Base-by-base conservation (phyloP, 805 yeast genomes). In the Saturnispora kantuleensis region DNA sequence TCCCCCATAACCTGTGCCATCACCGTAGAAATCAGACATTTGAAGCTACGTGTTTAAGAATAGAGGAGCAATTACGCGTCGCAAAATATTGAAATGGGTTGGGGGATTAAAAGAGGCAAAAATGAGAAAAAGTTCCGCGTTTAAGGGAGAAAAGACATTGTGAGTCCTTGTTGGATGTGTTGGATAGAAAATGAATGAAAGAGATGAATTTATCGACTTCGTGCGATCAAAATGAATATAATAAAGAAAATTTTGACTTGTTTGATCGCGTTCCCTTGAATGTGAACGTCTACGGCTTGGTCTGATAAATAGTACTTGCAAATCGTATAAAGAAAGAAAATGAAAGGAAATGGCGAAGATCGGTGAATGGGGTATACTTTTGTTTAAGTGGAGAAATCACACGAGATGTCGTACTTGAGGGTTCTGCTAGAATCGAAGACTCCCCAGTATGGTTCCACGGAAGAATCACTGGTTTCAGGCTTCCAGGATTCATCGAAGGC, bases 401-500 rank as follows among this genome's bases (percentile, higher is more conserved):
- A 77, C 41, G 54, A 51, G 49, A 76, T 58, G 18, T 51, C 47
- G 55, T 69, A 76, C 60, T 77, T 77, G 55, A 67, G 59, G 53
- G 48, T 60, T 69, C 61, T 64, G 52, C 58, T 53, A 47, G 73
- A 54, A 54, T 77, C 80, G 70, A 80, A 85, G 48, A 86, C 83
- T 73, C 97, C 97, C 96, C 96, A 90, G 74, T 87, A 79, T 65
- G 83, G 79, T 74, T 90, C 97, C 52, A 86, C 96, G 51, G 81
- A 68, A 49, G 88, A 79, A 56, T 89, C 95, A 47, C 93, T 81
- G 47, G 95, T 79, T 63, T 77, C 77, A 56, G 96, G 96, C 74
- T 90, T 90, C 96, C 97, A 90, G 50, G 83, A 74, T 74, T 90
- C 97, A 64, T 90, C 97, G 56, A 82, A 83, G 38, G 96, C 96